Base-by-base conservation (phyloP, 352 stramenopile genomes). In the Globisporangium iwayamae region DNA sequence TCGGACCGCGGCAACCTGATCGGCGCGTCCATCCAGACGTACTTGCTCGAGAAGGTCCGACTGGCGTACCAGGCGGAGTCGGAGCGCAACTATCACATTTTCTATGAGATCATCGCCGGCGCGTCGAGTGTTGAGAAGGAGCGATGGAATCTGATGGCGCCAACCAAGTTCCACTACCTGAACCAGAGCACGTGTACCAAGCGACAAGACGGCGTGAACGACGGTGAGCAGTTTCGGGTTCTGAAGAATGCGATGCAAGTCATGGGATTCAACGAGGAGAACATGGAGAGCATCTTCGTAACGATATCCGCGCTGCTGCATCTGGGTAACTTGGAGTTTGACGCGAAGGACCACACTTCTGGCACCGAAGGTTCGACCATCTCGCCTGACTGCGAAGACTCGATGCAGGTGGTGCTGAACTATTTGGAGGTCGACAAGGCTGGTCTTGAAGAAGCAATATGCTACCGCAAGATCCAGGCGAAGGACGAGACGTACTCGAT, bases 41-140 rank as follows among this genome's bases (percentile, higher is more conserved):
- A 99, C 72, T 70, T 99, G 43, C 77, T 99, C 11, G 96, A 99
- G 69, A 98, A 98, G 73, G 90, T 98, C 36, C 90, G 97, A 41
- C 78, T 99, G 20, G 91, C 91, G 13, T 97, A 94, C 58, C 96
- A 99, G 69, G 91, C 85, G 9, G 86, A 94, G 55, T 83, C 85
- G 41, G 96, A 98, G 75, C 80, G 96, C 45, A 98, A 98, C 75
- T 98, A 98, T 75, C 94, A 98, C 82, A 89, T 99, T 66, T 98
- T 98, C 69, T 98, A 98, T 72, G 85, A 98, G 71, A 90, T 98
- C 18, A 74, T 96, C 63, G 89, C 86, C 22, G 90, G 86, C 38
- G 84, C 84, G 0, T 83, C 69, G 1, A 60, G 56, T 1, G 83
- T 81, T 9, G 75, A 89, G 63, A 90, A 87, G 60, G 72, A 87